Evolutionary conservation across 139 green algal genomes (phyloP).

Genomic region (Prasinococcaceae sp.): DNA sequence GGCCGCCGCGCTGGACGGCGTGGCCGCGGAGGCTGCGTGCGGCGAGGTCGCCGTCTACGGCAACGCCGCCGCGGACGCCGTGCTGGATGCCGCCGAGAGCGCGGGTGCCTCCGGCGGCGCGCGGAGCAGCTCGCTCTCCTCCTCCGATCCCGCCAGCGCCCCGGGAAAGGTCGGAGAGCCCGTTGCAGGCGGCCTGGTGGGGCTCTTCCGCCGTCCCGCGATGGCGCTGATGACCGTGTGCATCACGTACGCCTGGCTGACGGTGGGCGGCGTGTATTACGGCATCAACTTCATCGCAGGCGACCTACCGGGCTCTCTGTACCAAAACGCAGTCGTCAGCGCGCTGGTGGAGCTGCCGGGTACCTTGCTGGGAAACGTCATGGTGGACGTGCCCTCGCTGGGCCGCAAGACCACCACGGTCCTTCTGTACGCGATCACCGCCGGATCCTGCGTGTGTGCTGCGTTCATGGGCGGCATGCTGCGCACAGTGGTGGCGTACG

Average conservation of each 20-base stretch:
- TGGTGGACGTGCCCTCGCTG: not conserved
- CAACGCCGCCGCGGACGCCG: too few species aligned
- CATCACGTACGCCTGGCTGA: not conserved
- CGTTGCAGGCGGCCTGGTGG: not conserved
- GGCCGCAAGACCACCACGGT: not conserved
- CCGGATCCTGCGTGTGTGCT: not conserved
- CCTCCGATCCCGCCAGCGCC: too few species aligned
- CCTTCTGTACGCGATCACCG: not conserved
- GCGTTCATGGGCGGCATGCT: not conserved
- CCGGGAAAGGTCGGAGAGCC: too few species aligned
- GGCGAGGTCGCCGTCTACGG: too few species aligned
- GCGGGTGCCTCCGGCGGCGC: too few species aligned
- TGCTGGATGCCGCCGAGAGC: not conserved
- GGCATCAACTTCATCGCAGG: not conserved
- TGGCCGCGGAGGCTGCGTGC: too few species aligned
- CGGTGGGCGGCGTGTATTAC: not conserved
- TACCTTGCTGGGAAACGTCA: not conserved
- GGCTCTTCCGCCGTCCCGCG: not conserved
- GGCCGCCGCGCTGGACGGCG: not conserved
- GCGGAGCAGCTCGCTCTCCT: too few species aligned
- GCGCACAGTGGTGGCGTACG: not conserved
- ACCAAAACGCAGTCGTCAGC: not conserved
- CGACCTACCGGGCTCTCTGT: not conserved
- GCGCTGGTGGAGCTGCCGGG: not conserved
- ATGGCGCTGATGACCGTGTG: not conserved